Base-by-base conservation (phyloP, 176 grass and related monocot species). In the Phoenix dactylifera region DNA sequence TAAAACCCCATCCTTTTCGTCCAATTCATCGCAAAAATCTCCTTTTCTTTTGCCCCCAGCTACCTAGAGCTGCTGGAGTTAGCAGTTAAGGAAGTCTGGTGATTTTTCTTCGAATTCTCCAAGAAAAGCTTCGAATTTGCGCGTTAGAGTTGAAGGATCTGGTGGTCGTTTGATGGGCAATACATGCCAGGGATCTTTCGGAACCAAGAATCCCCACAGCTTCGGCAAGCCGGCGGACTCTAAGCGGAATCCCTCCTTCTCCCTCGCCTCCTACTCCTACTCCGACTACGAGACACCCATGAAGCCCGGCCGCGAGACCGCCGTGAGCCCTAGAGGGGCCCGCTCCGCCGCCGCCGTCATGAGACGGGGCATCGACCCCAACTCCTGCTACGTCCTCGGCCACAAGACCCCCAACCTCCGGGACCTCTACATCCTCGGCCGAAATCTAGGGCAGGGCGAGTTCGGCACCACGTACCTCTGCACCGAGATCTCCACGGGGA, bases 131-230 rank as follows among this genome's bases (percentile, higher is more conserved):
- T 44, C 35, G 35, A 12, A 44, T 44, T 44, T 44, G 10, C 7
- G 35, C 10, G 7, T 9, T 2, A 54, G 3, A 64, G 62, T 78
- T 55, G 69, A 30, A 30, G 10, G 35, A 44, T 44, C 10, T 44
- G 35, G 35, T 6, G 26, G 25, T 55, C 83, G 77, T 91, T 97
- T 97, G 78, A 97, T 92, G 93, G 93, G 93, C 87, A 97, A 97
- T 75, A 71, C 84, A 69, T 97, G 93, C 84, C 74, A 78, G 54
- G 84, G 93, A 10, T 71, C 73, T 66, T 89, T 82, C 65, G 83
- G 78, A 74, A 85, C 75, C 81, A 91, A 74, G 78, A 70, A 82
- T 76, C 69, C 74, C 22, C 70, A 54, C 54, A 75, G 77, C 71
- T 66, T 82, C 77, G 72, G 81, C 66, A 62, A 83, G 15, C 16